Evolutionary conservation across 495 filamentous ascomycete genomes (phyloP).

Genomic region (Chaetomium fimeti): DNA sequence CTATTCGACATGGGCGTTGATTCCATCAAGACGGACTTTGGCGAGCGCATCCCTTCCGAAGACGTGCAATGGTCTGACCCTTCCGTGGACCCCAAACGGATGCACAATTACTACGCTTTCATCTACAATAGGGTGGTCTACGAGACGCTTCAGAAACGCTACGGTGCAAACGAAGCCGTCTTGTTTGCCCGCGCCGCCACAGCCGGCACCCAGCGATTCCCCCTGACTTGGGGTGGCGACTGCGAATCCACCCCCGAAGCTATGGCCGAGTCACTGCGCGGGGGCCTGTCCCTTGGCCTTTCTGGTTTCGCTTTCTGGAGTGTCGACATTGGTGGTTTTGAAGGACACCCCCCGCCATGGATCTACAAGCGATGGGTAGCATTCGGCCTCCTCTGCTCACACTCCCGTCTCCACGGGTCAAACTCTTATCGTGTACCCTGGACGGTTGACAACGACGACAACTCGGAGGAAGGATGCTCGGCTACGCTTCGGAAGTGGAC

Average conservation of each 20-base stretch:
- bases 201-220: constrained; percentile 66
- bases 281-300: constrained; percentile 64
- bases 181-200: constrained; percentile 67
- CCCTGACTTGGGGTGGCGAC: constrained; percentile 65
- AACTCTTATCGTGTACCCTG: constrained; percentile 69
- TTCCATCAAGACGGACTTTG: constrained; percentile 73
- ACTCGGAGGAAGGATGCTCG: constrained; percentile 48
- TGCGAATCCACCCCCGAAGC: constrained; percentile 70
- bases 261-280: constrained; percentile 70
- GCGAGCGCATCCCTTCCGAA: constrained; percentile 64
- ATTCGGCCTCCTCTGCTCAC: constrained; percentile 65
- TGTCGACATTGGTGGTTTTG: constrained; percentile 71
- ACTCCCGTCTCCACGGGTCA: constrained; percentile 65
- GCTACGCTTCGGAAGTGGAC: constrained; percentile 58
- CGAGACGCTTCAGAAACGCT: constrained; percentile 58
- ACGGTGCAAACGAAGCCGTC: constrained; percentile 58
- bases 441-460: constrained; percentile 62
- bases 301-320: constrained; percentile 69
- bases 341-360: constrained; percentile 63
- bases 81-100: constrained; percentile 56
- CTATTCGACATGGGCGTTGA: constrained; percentile 67
- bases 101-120: constrained; percentile 76
- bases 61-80: constrained; percentile 59
- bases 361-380: constrained; percentile 78
- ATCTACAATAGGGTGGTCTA: constrained; percentile 71